Conservation (phyloP, 768 basidiomycete genomes). For the Macrolepiota dolichaula region DNA sequence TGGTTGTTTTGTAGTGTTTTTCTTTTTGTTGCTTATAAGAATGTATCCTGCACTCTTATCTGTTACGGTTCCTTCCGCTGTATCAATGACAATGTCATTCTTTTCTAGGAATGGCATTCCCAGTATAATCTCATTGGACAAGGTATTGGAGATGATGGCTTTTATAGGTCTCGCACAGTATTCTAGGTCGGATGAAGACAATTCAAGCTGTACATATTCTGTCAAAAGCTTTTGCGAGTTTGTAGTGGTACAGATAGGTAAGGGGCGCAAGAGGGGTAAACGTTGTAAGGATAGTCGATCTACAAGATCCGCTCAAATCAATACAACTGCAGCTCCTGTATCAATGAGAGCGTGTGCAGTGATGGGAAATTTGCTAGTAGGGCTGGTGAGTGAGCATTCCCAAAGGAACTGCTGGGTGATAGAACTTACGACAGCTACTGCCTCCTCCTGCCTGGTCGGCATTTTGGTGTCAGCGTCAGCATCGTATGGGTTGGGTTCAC, state of each 20-base stretch:
- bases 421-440: neutral
- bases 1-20: too few relatives aligned
- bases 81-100: constrained; percentile 33
- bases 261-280: neutral
- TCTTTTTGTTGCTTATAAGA: too few relatives aligned
- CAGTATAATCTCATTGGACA: constrained; percentile 27
- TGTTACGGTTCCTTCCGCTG: constrained; percentile 13
- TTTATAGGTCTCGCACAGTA: constrained; percentile 14
- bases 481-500: too few relatives aligned
- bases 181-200: constrained; percentile 13
- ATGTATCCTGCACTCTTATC: constrained; percentile 5
- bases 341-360: constrained; percentile 21
- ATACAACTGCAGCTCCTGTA: constrained; percentile 25
- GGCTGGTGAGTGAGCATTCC: neutral
- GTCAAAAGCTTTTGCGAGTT: constrained; percentile 1
- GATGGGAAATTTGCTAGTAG: neutral
- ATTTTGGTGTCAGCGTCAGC: too few relatives aligned
- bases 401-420: neutral
- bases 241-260: constrained; percentile 8
- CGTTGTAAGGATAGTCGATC: constrained; percentile 8
- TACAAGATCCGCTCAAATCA: constrained; percentile 25
- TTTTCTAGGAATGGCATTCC: constrained; percentile 29
- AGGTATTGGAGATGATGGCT: constrained; percentile 21
- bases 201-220: constrained; percentile 18
- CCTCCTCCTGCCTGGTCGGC: too few relatives aligned